Evolutionary conservation across 1,284 basidiomycete genomes (phyloP), one percentile per base, ranked within the genome.

Genomic region (Porphyrellus sp.): DNA sequence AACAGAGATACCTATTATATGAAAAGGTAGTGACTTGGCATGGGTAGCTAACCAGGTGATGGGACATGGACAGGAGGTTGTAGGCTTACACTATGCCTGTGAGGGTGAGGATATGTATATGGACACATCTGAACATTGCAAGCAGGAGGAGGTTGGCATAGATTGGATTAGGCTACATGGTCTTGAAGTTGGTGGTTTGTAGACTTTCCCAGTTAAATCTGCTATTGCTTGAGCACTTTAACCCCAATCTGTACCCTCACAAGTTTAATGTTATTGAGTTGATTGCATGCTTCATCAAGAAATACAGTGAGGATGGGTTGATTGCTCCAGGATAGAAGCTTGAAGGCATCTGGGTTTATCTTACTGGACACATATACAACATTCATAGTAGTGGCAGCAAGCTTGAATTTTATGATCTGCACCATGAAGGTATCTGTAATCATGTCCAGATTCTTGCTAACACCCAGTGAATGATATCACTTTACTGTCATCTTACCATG

Each of bases 391-490:
- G 85, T 16, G 85, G 91, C 23, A 77, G 83, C 70, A 97, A 94
- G 79, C 81, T 99, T 50, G 81, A 83, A 52, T 99, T 99, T 76
- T 99, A 98, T 73, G 96, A 98, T 71, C 74, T 99, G 35, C 91
- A 93, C 66, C 86, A 86, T 18, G 96, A 99, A 72, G 96, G 96
- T 20, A n/a, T n/a, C n/a, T n/a, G n/a, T n/a, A 78, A 80, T 64
- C 96, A 94, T 78, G 84, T 98, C 46, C 96, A 99, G 74, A 91
- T 99, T 63, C 91, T 98, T 81, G 96, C 96, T 34, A 89, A 86
- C 58, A 84, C 85, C 56, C 90, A 93, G 91, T 93, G 59, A 64
- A 87, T 78, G 15, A 34, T 11, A 8, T 43, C 24, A 13, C 15
- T 46, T 27, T 30, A 27, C 28, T 0, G 39, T 16, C 2, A 12